Evolutionary conservation across 106 monocot genomes (phyloP).

Genomic region (Alisma plantagoaquatica): DNA sequence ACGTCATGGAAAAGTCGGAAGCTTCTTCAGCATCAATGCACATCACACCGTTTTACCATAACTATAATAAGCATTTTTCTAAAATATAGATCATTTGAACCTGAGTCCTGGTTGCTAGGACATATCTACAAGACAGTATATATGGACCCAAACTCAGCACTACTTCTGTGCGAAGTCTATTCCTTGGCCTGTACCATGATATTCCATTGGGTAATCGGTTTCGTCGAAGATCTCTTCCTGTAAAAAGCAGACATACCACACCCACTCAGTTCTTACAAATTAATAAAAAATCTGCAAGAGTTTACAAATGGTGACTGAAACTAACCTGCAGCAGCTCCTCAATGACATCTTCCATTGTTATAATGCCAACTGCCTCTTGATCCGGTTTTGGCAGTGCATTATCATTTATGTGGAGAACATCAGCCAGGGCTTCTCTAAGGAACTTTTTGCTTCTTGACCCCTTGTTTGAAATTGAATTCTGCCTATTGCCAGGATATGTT

Average conservation of each 20-base stretch:
- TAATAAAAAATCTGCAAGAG: no score
- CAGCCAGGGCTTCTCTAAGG: conserved; percentile 27
- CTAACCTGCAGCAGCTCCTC: conserved; percentile 97
- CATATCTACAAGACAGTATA: no score
- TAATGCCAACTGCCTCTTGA: conserved; percentile 82
- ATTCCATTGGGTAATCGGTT: conserved; percentile 63
- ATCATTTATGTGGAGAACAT: conserved; percentile 61
- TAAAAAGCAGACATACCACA: neutral
- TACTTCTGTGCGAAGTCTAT: conserved; percentile 14
- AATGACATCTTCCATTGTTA: conserved; percentile 98
- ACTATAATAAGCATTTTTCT: no score
- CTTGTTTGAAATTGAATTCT: conserved; percentile 14
- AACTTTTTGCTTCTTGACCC: conserved; percentile 45
- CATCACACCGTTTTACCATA: no score
- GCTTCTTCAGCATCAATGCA: no score
- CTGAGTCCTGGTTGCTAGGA: no score
- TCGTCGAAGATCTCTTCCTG: conserved; percentile 99
- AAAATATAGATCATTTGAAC: no score
- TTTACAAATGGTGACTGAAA: no score
- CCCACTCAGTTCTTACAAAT: neutral
- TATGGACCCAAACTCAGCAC: no score
- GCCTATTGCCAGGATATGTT: conserved; percentile 29
- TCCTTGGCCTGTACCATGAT: no score
- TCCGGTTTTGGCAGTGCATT: conserved; percentile 47
- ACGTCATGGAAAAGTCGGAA: no score